A percentile compares a stretch with the other conserved stretches of the same genome.
Evolutionary conservation across 2,329 filamentous ascomycete species (phyloP).

Genomic region (Colletotrichum sp.): DNA sequence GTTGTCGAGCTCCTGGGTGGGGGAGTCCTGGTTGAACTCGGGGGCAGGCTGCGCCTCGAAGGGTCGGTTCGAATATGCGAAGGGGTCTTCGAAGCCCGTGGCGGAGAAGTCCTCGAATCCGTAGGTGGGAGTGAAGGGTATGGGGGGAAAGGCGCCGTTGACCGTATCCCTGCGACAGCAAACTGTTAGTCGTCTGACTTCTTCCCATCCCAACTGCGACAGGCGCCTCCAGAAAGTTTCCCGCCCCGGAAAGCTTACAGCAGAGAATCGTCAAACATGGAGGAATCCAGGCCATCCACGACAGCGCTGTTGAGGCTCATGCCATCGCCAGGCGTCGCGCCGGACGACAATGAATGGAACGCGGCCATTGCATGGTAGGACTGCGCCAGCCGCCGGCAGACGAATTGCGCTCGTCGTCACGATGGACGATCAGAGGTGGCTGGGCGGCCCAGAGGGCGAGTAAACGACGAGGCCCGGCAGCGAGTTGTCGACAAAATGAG

Average conservation of each 20-base stretch:
- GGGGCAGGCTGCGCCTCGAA: conserved; percentile 49
- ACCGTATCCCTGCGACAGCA: conserved; percentile 44
- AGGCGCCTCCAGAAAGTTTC: not conserved
- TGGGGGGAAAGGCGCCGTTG: conserved; percentile 42
- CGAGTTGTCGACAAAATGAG: not conserved
- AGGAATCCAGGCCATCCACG: conserved; percentile 59
- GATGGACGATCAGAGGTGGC: not conserved
- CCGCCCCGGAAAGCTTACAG: conserved; percentile 46
- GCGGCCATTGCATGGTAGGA: conserved; percentile 60
- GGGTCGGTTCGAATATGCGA: conserved; percentile 59
- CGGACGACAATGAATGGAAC: conserved; percentile 60
- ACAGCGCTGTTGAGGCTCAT: conserved; percentile 51
- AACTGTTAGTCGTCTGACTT: conserved; percentile 11
- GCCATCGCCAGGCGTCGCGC: conserved; percentile 48
- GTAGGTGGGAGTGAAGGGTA: conserved; percentile 64
- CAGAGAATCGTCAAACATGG: conserved; percentile 59
- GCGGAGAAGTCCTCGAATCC: conserved; percentile 65
- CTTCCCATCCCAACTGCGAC: conserved; percentile 1
- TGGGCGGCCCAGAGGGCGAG: not conserved
- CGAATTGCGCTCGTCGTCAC: conserved; percentile 2
- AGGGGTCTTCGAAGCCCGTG: conserved; percentile 69
- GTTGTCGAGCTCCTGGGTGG: conserved; percentile 65
- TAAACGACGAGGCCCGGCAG: not conserved
- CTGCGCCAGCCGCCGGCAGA: conserved; percentile 25
- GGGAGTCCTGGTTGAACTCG: conserved; percentile 52